Percentiles rank a stretch among this genome's conserved stretches.
Conservation (phyloP, 73 alveolate genomes). For the Tetrahymena thermophila region DNA sequence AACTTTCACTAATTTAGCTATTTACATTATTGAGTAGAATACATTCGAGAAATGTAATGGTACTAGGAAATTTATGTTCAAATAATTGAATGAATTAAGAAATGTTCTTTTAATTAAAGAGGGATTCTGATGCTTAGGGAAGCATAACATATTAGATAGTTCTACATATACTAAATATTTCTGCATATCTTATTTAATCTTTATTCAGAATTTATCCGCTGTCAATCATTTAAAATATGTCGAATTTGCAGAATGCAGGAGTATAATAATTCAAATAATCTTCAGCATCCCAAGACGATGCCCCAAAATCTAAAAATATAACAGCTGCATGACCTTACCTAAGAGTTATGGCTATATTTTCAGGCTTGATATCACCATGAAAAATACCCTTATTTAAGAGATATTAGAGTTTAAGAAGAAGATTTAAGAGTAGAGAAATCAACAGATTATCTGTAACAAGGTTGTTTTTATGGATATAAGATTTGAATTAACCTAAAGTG, state of each 20-base stretch:
- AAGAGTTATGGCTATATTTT: background rate
- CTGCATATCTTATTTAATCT: background rate
- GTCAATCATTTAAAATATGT: background rate
- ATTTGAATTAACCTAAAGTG: background rate
- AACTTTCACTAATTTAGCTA: too few relatives aligned
- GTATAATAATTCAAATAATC: background rate
- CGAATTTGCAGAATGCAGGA: background rate
- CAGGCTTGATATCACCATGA: background rate
- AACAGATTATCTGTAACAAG: background rate
- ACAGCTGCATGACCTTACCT: background rate
- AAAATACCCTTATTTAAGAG: background rate
- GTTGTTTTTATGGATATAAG: background rate
- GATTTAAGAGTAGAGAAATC: background rate
- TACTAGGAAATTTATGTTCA: too few relatives aligned
- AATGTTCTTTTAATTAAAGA: background rate
- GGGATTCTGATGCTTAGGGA: background rate
- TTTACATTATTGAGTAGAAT: too few relatives aligned
- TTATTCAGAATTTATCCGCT: background rate
- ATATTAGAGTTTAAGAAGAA: background rate
- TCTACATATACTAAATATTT: background rate
- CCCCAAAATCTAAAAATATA: background rate
- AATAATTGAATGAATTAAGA: too few relatives aligned
- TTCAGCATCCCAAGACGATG: background rate
- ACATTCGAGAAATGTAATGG: too few relatives aligned
- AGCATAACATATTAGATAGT: background rate